Evolutionary conservation across 2,329 filamentous ascomycete species (phyloP).

Genomic region (Diplodia sapinea): DNA sequence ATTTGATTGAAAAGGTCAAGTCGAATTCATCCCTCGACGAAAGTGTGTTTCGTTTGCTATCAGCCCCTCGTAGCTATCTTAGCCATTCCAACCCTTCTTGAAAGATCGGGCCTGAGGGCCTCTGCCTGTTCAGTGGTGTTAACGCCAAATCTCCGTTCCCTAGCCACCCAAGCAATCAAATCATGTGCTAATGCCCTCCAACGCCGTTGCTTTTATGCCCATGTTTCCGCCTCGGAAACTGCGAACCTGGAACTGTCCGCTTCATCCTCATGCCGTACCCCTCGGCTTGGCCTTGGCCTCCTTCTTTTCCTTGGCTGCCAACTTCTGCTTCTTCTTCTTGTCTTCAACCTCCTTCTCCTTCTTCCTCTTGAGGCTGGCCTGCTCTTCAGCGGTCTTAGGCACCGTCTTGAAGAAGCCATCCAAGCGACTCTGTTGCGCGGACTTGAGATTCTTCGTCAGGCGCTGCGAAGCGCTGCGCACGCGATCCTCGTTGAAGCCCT

Average conservation of each 20-base stretch:
- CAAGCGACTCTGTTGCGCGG: conserved; percentile 84
- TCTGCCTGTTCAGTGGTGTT: neutral
- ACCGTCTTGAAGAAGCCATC: conserved; percentile 97
- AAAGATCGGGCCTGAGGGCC: neutral
- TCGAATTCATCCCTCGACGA: too few species aligned
- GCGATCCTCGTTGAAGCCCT: conserved; percentile 95
- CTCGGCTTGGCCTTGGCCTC: conserved; percentile 86
- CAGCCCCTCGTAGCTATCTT: neutral
- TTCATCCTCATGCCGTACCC: conserved; percentile 56
- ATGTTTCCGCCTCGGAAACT: neutral
- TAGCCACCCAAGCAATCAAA: conserved; percentile 9
- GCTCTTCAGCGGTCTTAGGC: conserved; percentile 85
- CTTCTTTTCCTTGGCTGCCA: conserved; percentile 94
- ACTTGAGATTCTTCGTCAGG: conserved; percentile 89
- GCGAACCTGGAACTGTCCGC: neutral
- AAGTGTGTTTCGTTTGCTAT: neutral
- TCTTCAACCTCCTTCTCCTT: conserved; percentile 89
- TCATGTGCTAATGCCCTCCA: neutral
- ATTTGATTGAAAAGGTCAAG: too few species aligned
- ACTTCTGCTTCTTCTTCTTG: conserved; percentile 94
- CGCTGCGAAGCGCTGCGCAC: conserved; percentile 79
- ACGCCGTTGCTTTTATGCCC: conserved; percentile 8
- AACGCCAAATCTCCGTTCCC: conserved; percentile 11
- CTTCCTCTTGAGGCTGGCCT: conserved; percentile 87
- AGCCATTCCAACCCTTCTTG: neutral